A percentile compares a stretch with the other conserved stretches of the same genome.
These are phyloP conservation scores for Stephania cephalantha DNA, from an alignment of 164 flowering plant genomes.

Conservation along the genomic window DNA sequence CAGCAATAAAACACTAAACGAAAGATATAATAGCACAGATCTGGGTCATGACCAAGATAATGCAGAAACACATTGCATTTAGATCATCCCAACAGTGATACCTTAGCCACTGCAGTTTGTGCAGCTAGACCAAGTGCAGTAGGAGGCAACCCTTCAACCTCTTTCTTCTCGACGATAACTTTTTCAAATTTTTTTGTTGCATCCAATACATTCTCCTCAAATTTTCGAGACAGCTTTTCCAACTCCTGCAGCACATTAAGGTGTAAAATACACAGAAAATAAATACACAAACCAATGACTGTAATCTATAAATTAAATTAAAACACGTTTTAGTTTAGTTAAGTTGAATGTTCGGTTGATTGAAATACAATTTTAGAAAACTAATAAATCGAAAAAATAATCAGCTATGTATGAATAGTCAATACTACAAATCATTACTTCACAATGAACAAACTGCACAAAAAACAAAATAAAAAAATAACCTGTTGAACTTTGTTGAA, in stretches of 20 bases:
- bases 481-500: conserved; percentile 91
- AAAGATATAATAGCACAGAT: background rate
- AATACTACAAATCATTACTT: background rate
- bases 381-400: too few species aligned
- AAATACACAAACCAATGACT: background rate
- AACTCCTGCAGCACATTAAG: conserved; percentile 52
- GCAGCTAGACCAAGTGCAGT: conserved; percentile 86
- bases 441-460: background rate
- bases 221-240: conserved; percentile 73
- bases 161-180: conserved; percentile 71
- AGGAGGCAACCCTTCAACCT: conserved; percentile 89
- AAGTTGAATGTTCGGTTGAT: too few species aligned
- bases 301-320: background rate
- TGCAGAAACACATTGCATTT: background rate
- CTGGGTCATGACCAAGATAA: background rate
- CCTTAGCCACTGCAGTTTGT: conserved; percentile 90
- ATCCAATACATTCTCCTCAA: conserved; percentile 84
- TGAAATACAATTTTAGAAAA: too few species aligned
- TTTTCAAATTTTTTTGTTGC: conserved; percentile 94
- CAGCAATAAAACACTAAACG: conserved; percentile 1
- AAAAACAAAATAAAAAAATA: conserved; percentile 8
- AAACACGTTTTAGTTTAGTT: background rate
- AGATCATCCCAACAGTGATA: conserved; percentile 20
- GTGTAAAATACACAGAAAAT: conserved; percentile 3
- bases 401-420: background rate